phyloP scores from a whole-genome alignment of 208 protist genomes.

The Trypanosomatidae sp. region DNA sequence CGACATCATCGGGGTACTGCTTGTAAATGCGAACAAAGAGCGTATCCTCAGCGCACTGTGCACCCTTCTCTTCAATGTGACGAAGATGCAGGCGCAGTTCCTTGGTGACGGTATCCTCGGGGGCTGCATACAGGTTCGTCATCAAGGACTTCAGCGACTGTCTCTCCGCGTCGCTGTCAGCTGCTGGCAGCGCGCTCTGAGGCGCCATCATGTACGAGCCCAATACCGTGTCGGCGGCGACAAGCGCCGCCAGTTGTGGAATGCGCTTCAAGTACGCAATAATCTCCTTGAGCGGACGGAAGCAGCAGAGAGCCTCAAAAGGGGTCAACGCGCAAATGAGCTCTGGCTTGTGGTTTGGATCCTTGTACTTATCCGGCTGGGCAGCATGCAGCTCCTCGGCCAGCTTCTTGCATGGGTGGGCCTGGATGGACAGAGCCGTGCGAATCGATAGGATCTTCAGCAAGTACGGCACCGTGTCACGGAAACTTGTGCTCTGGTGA shows the following conservation, averaged over 20 bases:
- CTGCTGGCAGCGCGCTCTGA: constrained; percentile 19
- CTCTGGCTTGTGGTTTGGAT: constrained; percentile 99
- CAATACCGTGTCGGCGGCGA: constrained; percentile 34
- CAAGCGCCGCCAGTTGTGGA: constrained; percentile 50
- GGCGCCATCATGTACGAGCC: constrained; percentile 20
- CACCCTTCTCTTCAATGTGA: constrained; percentile 29
- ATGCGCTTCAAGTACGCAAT: constrained; percentile 59
- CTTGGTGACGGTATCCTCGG: constrained; percentile 34
- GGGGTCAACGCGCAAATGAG: constrained; percentile 93
- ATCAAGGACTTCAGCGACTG: constrained; percentile 62
- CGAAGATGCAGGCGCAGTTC: constrained; percentile 60
- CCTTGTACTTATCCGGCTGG: constrained; percentile 96
- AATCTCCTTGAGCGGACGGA: constrained; percentile 91
- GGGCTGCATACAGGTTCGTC: constrained; percentile 54
- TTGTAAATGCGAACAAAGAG: constrained; percentile 81
- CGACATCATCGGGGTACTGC: constrained; percentile 97
- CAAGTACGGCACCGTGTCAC: constrained; percentile 92
- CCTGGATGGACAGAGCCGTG: constrained; percentile 97
- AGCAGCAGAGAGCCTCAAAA: constrained; percentile 96
- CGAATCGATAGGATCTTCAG: constrained; percentile 97
- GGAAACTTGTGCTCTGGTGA: constrained; percentile 56
- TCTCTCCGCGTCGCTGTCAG: constrained; percentile 50
- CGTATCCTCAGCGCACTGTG: constrained; percentile 60
- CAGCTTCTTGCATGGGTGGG: constrained; percentile 96
- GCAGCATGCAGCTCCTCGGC: constrained; percentile 88